Base-by-base conservation (phyloP, 305 asterid species). In the Rubia peregrina region DNA sequence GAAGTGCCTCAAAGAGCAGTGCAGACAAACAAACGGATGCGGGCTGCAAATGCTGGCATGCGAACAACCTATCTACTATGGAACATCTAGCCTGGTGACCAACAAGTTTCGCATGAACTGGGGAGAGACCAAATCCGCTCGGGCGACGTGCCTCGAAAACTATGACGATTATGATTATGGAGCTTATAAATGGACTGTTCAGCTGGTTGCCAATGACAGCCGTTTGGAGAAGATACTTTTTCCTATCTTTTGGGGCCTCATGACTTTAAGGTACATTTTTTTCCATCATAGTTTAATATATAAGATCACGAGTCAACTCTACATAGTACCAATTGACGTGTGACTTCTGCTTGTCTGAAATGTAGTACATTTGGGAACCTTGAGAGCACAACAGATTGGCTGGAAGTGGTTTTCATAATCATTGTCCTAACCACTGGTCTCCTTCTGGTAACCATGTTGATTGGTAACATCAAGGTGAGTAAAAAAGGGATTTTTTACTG, bases 371-470 rank as follows among this genome's bases (percentile, higher is more conserved):
- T 95, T 53, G 99, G 99, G 68, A 90, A 90, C 80, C 75, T 95
- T 86, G 99, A 95, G 85, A 87, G 97, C 87, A 95, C 98, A 53
- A 95, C 99, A 42, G 99, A 95, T 76, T 95, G 99, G 92, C 72
- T 91, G 53, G 99, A 95, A 77, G 83, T 89, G 36, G 89, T 95
- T 53, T 95, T 95, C 78, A 95, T 95, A 26, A 91, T 95, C 70
- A 82, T 95, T 30, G 99, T 95, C 65, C 89, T 95, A 7, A 95
- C 99, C 26, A 81, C 90, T 36, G 99, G 99, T 24, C 95, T 95
- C 4, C 82, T 95, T 41, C 76, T 95, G 12, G 99, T 95, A 48
- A 95, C 99, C 5, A 91, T 95, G 99, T 84, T 95, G 62, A 95
- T 95, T 26, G 99, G 99, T 26, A 95, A 95, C 84, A 95, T 95